These are phyloP conservation scores for Cokeromyces recurvatus DNA, from an alignment of 371 early-diverging fungal species.

Conservation along the genomic window DNA sequence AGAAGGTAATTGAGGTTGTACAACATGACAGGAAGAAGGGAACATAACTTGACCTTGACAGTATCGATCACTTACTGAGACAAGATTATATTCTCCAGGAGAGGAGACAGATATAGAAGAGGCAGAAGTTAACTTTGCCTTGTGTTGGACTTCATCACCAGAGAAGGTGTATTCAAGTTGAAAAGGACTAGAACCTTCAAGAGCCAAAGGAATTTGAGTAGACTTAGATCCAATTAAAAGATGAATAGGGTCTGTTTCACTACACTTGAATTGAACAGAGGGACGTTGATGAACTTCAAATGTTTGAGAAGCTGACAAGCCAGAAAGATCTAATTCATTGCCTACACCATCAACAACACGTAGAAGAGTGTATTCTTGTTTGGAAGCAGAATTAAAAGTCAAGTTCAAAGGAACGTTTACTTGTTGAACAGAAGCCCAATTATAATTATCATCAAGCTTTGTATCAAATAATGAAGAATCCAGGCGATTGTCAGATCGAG, in stretches of 20 bases:
- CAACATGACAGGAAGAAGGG: slow-evolving; percentile 39
- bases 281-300: slow-evolving; percentile 35
- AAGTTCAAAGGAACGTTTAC: slow-evolving; percentile 25
- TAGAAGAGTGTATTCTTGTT: slow-evolving; percentile 22
- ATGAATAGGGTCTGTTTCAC: slow-evolving; percentile 27
- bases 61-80: slow-evolving; percentile 27
- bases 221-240: slow-evolving; percentile 31
- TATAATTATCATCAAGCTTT: slow-evolving; percentile 10
- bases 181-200: slow-evolving; percentile 36
- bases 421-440: slow-evolving; percentile 35
- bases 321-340: slow-evolving; percentile 24
- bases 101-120: slow-evolving; percentile 12
- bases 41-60: slow-evolving; percentile 38
- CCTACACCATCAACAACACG: slow-evolving; percentile 41
- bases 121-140: neutral
- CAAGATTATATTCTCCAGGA: slow-evolving; percentile 40
- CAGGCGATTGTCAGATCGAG: slow-evolving; percentile 11
- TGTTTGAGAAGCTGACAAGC: neutral
- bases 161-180: slow-evolving; percentile 22
- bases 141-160: neutral
- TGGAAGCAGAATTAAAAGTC: slow-evolving; percentile 23
- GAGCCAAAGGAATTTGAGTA: slow-evolving; percentile 19
- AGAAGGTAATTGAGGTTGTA: slow-evolving; percentile 37
- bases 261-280: slow-evolving; percentile 30
- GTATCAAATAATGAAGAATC: slow-evolving; percentile 26